Evolutionary conservation across 2,329 filamentous ascomycete genomes (phyloP), one percentile per base, ranked within the genome.

Genomic region (Phyllosticta citrichinensis): DNA sequence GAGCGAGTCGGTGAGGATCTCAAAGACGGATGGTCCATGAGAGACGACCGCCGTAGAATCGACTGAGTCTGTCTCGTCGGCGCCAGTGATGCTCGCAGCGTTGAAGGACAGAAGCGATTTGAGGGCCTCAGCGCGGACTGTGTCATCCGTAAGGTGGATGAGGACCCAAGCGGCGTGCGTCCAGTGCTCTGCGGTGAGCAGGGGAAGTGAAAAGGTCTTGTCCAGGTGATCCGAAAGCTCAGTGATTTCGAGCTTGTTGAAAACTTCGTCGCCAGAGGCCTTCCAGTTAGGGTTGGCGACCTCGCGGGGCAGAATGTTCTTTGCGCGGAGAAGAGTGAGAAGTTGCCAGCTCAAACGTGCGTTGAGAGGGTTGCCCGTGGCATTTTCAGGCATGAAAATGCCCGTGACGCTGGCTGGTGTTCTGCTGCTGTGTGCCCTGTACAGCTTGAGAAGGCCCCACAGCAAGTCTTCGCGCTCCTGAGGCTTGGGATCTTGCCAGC

Each of bases 341-440:
- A 99, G 81, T 73, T 97, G 92, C 86, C 94, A 99, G 35, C 84
- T 85, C 14, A 96, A 77, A 11, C 91, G 84, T 65, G 86, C 84
- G 65, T 92, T 86, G 56, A 95, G 77, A 3, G 87, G 85, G 35
- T 88, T 87, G 12, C 89, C 81, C 63, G 89, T 88, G 0, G 88
- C 84, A 65, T 90, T 90, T 68, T 90, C 85, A 0, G 91, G 89
- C 14, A 87, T 82, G 33, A 97, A 76, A 17, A 91, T 80, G 40
- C 87, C 83, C 66, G 90, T 89, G 2, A 95, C 55, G 64, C 72
- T 70, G 47, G 68, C 72, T 63, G 69, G 66, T 17, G 57, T 62
- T 25, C 71, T 68, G 63, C 74, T 70, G 10, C 76, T 74, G n/a
- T 83, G 78, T n/a, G 76, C 78, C 1, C 90, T 83, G 68, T 91